A percentile compares a stretch with the other conserved stretches of the same genome.
Evolutionary conservation across 176 grass and related monocot genomes (phyloP).

Genomic region (maize (Zea mays)): Zm-B73-REFERENCE-NAM-5.0 NC_050102.1:183487001-183487500

Average conservation of each 20-base stretch:
- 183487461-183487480: background rate
- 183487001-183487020: too few relatives aligned
- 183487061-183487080: too few relatives aligned
- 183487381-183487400: slow-evolving; percentile 5
- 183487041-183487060: too few relatives aligned
- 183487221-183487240: background rate
- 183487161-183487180: background rate
- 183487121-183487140: too few relatives aligned
- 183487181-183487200: background rate
- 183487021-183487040: too few relatives aligned
- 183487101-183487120: too few relatives aligned
- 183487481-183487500: background rate
- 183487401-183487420: slow-evolving; percentile 8
- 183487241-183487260: slow-evolving; percentile 8
- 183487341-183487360: slow-evolving; percentile 24
- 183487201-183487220: slow-evolving; percentile 1
- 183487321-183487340: background rate
- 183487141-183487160: too few relatives aligned
- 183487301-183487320: background rate
- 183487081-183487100: too few relatives aligned
- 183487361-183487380: background rate
- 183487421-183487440: background rate
- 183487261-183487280: background rate
- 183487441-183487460: background rate
- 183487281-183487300: background rate